phyloP scores from a whole-genome alignment of 1,139 yeast species.

The Pichia sp. region DNA sequence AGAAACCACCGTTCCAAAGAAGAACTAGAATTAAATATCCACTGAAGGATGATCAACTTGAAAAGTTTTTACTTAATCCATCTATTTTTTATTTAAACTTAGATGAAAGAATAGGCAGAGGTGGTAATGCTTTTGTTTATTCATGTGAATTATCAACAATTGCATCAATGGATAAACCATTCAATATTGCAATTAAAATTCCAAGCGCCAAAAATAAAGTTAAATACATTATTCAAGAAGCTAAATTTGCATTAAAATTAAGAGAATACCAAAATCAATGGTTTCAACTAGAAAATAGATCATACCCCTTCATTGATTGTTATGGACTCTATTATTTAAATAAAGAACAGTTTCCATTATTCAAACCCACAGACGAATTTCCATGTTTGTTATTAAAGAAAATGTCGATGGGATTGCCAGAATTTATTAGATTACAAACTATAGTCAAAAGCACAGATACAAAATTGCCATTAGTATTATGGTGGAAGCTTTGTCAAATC shows the following conservation, averaged over 20 bases:
- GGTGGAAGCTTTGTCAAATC: slow-evolving; percentile 29
- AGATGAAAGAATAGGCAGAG: slow-evolving; percentile 24
- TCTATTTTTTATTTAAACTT: slow-evolving; percentile 18
- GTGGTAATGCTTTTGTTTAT: slow-evolving; percentile 30
- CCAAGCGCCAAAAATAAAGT: slow-evolving; percentile 27
- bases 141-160: slow-evolving; percentile 14
- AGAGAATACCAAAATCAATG: slow-evolving; percentile 19
- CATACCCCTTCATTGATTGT: slow-evolving; percentile 29
- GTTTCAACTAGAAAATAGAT: slow-evolving; percentile 9
- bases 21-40: slow-evolving; percentile 8
- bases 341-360: slow-evolving; percentile 20
- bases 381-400: slow-evolving; percentile 29
- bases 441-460: slow-evolving; percentile 10
- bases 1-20: neutral
- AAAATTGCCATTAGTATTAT: slow-evolving; percentile 22
- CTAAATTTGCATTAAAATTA: slow-evolving; percentile 23
- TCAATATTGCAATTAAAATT: slow-evolving; percentile 30
- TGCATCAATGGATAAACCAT: slow-evolving; percentile 5
- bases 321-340: slow-evolving; percentile 27
- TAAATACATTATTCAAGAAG: slow-evolving; percentile 29
- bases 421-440: slow-evolving; percentile 14
- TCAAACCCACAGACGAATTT: slow-evolving; percentile 23
- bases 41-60: slow-evolving; percentile 14
- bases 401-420: slow-evolving; percentile 24
- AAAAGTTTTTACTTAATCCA: slow-evolving; percentile 18